phyloP scores from a whole-genome alignment of 805 yeast genomes.

The Wickerhamomyces kurtzmanii region DNA sequence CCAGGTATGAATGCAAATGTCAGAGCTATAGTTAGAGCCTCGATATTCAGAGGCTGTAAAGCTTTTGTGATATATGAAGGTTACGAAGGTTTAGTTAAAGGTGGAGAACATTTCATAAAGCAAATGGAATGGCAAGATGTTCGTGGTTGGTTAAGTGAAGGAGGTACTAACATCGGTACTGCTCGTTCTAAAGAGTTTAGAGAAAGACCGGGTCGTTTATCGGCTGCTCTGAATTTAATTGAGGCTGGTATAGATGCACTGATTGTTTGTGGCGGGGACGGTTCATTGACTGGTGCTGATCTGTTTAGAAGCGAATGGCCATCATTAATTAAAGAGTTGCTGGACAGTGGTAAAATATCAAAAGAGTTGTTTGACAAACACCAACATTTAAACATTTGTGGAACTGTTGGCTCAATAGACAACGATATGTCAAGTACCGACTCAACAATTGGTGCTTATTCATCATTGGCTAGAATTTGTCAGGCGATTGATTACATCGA shows the following conservation, averaged over 20 bases:
- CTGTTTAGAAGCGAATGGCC: conserved; percentile 95
- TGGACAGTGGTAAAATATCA: conserved; percentile 44
- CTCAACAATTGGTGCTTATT: conserved; percentile 92
- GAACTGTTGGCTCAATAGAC: conserved; percentile 94
- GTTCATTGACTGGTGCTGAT: conserved; percentile 97
- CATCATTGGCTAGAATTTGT: conserved; percentile 87
- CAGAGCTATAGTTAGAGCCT: conserved; percentile 90
- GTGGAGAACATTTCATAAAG: conserved; percentile 64
- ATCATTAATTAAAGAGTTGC: conserved; percentile 65
- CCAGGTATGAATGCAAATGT: conserved; percentile 98
- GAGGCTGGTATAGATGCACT: conserved; percentile 87
- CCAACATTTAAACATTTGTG: conserved; percentile 75
- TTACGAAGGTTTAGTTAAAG: conserved; percentile 84
- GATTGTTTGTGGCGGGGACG: conserved; percentile 98
- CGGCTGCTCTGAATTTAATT: conserved; percentile 79
- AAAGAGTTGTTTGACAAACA: conserved; percentile 49
- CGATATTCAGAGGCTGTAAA: conserved; percentile 80
- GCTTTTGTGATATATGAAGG: conserved; percentile 92
- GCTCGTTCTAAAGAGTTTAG: conserved; percentile 85
- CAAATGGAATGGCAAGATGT: conserved; percentile 91
- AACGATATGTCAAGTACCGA: conserved; percentile 98
- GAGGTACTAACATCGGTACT: conserved; percentile 95
- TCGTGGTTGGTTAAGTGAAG: conserved; percentile 84
- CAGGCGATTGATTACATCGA: conserved; percentile 94
- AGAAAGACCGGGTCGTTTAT: conserved; percentile 76